A percentile compares a stretch with the other conserved stretches of the same genome.
phyloP scores from a whole-genome alignment of 257 asterid species.

The Solanum sitiens region DNA sequence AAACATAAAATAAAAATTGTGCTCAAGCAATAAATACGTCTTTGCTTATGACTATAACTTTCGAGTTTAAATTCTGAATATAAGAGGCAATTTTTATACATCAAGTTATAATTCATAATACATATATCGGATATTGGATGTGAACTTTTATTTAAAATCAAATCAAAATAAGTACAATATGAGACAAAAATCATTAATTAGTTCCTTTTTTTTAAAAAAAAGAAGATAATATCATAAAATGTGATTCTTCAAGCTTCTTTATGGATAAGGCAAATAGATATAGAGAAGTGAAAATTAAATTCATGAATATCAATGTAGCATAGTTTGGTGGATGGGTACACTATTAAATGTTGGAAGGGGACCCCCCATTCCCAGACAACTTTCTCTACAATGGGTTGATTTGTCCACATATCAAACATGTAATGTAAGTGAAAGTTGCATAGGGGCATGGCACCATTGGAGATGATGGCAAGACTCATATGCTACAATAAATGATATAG shows the following conservation, averaged over 20 bases:
- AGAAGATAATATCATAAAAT: neutral
- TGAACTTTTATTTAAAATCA: neutral
- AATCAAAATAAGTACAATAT: neutral
- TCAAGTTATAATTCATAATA: too few species aligned
- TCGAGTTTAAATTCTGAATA: accelerated
- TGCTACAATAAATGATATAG: neutral
- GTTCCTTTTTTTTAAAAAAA: neutral
- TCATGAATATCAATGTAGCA: neutral
- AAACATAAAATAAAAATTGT: neutral
- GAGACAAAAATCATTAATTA: neutral
- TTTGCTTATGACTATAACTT: neutral
- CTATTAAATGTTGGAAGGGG: neutral
- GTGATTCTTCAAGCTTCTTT: neutral
- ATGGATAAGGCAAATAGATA: neutral
- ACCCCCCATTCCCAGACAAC: neutral
- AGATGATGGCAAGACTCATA: neutral
- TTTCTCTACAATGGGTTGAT: neutral
- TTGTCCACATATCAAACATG: neutral
- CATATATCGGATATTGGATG: neutral
- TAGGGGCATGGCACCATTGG: neutral
- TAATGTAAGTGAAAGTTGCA: neutral
- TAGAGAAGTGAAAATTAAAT: neutral
- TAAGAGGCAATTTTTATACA: too few species aligned
- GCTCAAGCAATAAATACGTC: neutral
- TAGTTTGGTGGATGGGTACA: neutral